These are phyloP conservation scores for Aspergillus nanangensis DNA, from an alignment of 495 filamentous ascomycete species.

Conservation along the genomic window DNA sequence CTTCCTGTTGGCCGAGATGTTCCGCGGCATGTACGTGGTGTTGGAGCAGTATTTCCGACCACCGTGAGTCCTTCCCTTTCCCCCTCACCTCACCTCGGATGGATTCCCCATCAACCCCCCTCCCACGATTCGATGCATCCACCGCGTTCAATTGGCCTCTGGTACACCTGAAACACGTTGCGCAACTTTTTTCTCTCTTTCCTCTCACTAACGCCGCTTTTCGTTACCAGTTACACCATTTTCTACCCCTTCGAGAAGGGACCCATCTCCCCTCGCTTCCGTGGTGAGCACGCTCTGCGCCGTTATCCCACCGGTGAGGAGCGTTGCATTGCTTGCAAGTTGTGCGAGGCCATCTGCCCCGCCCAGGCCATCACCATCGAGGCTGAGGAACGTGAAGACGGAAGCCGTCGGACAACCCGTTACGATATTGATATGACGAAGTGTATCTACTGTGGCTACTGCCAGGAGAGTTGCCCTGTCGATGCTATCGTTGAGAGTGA, in stretches of 20 bases:
- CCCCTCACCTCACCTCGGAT: background rate
- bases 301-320: constrained; percentile 97
- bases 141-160: background rate
- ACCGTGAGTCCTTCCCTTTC: constrained; percentile 62
- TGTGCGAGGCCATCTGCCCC: constrained; percentile 97
- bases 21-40: constrained; percentile 95
- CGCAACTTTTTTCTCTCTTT: background rate
- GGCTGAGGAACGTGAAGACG: constrained; percentile 95
- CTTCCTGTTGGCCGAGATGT: constrained; percentile 92
- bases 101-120: background rate
- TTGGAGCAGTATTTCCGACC: constrained; percentile 97
- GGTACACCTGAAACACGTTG: background rate
- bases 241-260: constrained; percentile 99
- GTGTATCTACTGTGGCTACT: constrained; percentile 99
- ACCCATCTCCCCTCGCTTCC: constrained; percentile 94
- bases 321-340: constrained; percentile 98
- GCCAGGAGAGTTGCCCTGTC: constrained; percentile 97
- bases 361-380: constrained; percentile 97
- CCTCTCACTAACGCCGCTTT: constrained; percentile 8
- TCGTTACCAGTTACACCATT: constrained; percentile 75
- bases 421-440: constrained; percentile 99
- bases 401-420: constrained; percentile 86
- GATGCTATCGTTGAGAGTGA: constrained; percentile 93
- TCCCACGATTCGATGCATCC: background rate
- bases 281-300: constrained; percentile 92